Base-by-base conservation (phyloP, 495 filamentous ascomycete species). In the Extremus antarcticus region DNA sequence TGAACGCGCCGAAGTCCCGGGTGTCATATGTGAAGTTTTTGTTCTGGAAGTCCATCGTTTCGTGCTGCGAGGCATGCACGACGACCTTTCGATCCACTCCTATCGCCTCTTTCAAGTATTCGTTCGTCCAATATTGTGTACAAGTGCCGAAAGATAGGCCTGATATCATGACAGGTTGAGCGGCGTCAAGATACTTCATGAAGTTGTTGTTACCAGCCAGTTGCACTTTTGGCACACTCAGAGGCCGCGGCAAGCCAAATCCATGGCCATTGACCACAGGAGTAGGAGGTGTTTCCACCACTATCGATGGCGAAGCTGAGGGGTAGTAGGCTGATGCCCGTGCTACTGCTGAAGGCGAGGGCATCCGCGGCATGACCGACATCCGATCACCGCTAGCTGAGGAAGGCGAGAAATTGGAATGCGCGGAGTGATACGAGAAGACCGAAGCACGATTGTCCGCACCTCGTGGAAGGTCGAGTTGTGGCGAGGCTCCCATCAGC, bases 21-120 rank as follows among this genome's bases (percentile, higher is more conserved):
- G 79, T 87, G 20, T 74, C 70, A 63, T 94, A 95, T 20, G 68
- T 65, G 66, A 94, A 95, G 68, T 94, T 94, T 70, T 91, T 94
- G 20, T 70, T 65, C 50, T 81, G 81, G 62, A 95, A 94, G 57
- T 85, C 82, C 87, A 95, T 88, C 16, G 74, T 73, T 35, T 76
- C 71, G 29, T 72, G 77, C 41, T 72, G 65, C 3, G 84, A 78
- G 41, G 83, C 74, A 61, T 95, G 88, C 13, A 89, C 78, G 10
- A 87, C 73, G 13, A 92, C 77, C 80, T 83, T 74, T 56, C 80
- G 78, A 50, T 87, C 76, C 4, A 59, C 53, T 17, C 88, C 87
- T 51, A 92, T 70, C 20, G 77, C 76, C 21, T 75, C 69, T 25
- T 76, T 76, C 11, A 96, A 75, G 63, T 87, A 86, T 3, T 80